A percentile compares a stretch with the other conserved stretches of the same genome.
These are phyloP conservation scores for Corylus avellana DNA, from an alignment of 306 rosid genomes.

Conservation along the genomic window DNA sequence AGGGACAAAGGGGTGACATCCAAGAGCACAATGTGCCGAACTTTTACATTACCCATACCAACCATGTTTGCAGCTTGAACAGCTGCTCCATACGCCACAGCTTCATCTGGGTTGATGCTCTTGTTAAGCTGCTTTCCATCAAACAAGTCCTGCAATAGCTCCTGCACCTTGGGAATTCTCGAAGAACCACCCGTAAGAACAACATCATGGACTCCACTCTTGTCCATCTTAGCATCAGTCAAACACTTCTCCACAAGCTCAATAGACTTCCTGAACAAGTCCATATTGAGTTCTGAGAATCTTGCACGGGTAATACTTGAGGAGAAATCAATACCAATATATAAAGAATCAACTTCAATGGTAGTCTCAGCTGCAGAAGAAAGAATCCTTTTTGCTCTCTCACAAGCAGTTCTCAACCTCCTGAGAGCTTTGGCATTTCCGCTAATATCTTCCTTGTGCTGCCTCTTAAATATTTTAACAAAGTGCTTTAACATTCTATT, in stretches of 20 bases:
- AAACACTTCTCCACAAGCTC: slow-evolving; percentile 28
- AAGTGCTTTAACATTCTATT: slow-evolving; percentile 32
- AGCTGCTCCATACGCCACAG: slow-evolving; percentile 25
- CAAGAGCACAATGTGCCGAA: slow-evolving; percentile 12
- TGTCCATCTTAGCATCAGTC: slow-evolving; percentile 27
- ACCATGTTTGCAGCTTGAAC: slow-evolving; percentile 15
- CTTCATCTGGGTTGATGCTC: slow-evolving; percentile 31
- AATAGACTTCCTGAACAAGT: slow-evolving; percentile 19
- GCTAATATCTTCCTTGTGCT: slow-evolving; percentile 16
- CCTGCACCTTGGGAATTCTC: slow-evolving; percentile 23
- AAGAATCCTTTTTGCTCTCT: slow-evolving; percentile 19
- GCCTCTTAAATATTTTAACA: slow-evolving; percentile 17
- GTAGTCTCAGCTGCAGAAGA: neutral
- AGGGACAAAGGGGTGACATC: slow-evolving; percentile 32
- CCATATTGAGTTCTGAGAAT: slow-evolving; percentile 24
- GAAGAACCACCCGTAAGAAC: slow-evolving; percentile 30
- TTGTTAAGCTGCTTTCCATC: slow-evolving; percentile 31
- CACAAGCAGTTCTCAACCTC: slow-evolving; percentile 10
- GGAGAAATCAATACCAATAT: slow-evolving; percentile 17
- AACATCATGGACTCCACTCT: slow-evolving; percentile 20
- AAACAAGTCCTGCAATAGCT: slow-evolving; percentile 25
- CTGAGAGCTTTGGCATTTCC: slow-evolving; percentile 9
- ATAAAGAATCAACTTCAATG: slow-evolving; percentile 12
- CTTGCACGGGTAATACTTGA: slow-evolving; percentile 21
- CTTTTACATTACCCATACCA: slow-evolving; percentile 19